phyloP scores from a whole-genome alignment of 1,284 basidiomycete species.

The Cutaneotrichosporon sp. region DNA sequence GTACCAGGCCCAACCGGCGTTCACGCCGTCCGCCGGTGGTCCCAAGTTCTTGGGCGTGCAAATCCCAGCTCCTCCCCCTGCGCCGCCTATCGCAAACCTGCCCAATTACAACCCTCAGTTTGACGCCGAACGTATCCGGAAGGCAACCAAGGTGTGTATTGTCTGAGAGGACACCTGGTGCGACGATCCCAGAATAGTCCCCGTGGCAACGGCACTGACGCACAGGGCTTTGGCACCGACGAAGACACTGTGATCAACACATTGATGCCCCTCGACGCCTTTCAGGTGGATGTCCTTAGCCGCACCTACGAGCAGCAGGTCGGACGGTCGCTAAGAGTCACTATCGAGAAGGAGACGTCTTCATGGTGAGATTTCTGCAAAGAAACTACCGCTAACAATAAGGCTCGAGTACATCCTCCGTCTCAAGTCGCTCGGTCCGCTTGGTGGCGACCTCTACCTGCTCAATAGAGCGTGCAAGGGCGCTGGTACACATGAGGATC shows the following conservation, averaged over 20 bases:
- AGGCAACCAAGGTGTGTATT: constrained; percentile 48
- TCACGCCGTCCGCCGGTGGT: constrained; percentile 17
- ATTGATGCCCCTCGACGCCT: constrained; percentile 42
- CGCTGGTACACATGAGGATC: constrained; percentile 48
- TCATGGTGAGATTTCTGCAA: constrained; percentile 45
- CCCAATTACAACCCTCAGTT: constrained; percentile 45
- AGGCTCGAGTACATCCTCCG: constrained; percentile 48
- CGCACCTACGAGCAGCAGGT: constrained; percentile 44
- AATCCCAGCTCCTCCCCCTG: constrained; percentile 45
- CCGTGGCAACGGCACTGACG: no score
- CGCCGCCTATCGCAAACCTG: constrained; percentile 32
- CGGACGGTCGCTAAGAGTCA: constrained; percentile 39
- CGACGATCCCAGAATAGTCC: no score
- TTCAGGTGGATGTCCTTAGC: constrained; percentile 45
- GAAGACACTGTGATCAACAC: constrained; percentile 44
- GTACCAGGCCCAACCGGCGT: constrained; percentile 12
- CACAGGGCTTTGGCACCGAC: constrained; percentile 48
- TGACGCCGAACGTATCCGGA: constrained; percentile 46
- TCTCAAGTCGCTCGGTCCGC: constrained; percentile 44
- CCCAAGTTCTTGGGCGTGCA: constrained; percentile 38
- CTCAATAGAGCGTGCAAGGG: constrained; percentile 45
- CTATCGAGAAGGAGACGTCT: constrained; percentile 48
- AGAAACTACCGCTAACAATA: constrained; percentile 3
- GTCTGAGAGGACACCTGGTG: no score
- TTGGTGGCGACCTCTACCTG: constrained; percentile 44